Base-by-base conservation (phyloP, 257 asterid species). In the Ilex asprella region DNA sequence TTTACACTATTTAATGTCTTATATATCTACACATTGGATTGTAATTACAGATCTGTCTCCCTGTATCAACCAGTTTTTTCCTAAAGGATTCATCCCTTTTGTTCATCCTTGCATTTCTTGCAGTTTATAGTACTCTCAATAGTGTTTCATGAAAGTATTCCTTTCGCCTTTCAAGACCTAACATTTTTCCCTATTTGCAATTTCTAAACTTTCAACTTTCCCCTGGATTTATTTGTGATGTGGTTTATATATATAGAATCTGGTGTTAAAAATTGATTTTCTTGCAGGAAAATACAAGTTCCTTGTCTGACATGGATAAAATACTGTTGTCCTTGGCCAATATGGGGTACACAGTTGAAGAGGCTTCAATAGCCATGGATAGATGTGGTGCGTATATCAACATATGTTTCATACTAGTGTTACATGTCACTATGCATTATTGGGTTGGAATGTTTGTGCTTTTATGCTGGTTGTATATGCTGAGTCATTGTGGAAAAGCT, bases 281-380 rank as follows among this genome's bases (percentile, higher is more conserved):
- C 39, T 63, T 72, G 74, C 70, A 77, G 79, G 84, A 53, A 56
- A 72, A 29, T 9, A 56, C 66, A 2, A 81, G 79, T 60, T 64
- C 82, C 14, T 69, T 75, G 61, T 55, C 85, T 10, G 81, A 76
- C 72, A 67, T 75, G 57, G 86, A 88, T 50, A 31, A 32, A 53
- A 81, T 60, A 6, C 30, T 81, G 67, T 67, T 74, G 10, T 55
- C 57, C 3, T 57, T 87, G 32, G 78, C 65, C 15, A 71, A 79
- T 13, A 87, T 87, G 95, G 94, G 96, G 52, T 88, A 79, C 72
- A 30, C 79, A 30, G 29, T 60, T 47, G 89, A 85, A 32, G 91
- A 83, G 69, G 85, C 78, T 31, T 56, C 69, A 5, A 78, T 71
- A 41, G 91, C 94, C 43, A 69, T 85, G 77, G 82, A 83, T 16